Percentiles rank a stretch among this genome's conserved stretches.
Evolutionary conservation across 257 asterid species (phyloP).

Genomic region (Solanum tacnaense): DNA sequence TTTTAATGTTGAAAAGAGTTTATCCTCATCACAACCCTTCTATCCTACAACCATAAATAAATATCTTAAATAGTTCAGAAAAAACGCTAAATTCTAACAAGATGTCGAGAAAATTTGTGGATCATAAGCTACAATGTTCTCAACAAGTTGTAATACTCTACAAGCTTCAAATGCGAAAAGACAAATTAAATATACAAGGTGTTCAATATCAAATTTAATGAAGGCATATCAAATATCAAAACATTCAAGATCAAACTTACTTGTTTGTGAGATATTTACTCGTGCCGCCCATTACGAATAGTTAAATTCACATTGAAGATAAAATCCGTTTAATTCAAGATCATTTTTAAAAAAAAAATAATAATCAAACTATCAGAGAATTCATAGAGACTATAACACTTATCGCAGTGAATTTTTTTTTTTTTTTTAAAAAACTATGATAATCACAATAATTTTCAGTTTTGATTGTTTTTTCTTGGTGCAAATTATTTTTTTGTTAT

Average conservation of each 20-base stretch:
- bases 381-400: background rate
- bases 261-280: background rate
- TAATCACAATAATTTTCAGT: background rate
- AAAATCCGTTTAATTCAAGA: background rate
- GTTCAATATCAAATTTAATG: background rate
- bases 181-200: background rate
- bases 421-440: background rate
- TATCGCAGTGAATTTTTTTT: background rate
- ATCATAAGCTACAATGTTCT: background rate
- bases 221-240: background rate
- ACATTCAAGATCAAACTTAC: background rate
- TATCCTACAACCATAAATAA: background rate
- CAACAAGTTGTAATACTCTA: background rate
- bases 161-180: background rate
- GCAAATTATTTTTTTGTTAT: background rate
- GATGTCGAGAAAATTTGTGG: background rate
- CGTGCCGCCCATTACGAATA: rapidly evolving
- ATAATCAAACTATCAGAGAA: background rate
- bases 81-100: background rate
- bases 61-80: background rate
- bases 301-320: background rate
- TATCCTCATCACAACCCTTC: background rate
- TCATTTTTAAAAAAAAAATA: background rate
- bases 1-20: background rate
- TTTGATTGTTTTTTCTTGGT: background rate